phyloP scores from a whole-genome alignment of 164 flowering plant species.

The Magnolia sinica region DNA sequence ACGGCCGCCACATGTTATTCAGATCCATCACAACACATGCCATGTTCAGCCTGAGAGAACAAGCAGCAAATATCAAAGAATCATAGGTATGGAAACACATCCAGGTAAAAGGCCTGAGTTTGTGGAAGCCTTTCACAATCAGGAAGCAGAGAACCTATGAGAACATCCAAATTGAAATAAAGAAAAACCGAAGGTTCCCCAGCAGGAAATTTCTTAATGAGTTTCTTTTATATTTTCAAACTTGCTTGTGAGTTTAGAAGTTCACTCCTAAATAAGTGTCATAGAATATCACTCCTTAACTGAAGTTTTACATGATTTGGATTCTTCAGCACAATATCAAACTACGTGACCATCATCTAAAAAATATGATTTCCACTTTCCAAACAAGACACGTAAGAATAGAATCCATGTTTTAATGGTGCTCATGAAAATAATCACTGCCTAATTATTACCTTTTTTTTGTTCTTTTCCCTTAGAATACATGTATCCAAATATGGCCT shows the following conservation, averaged over 20 bases:
- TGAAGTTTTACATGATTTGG: too few relatives aligned
- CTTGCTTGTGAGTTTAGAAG: not conserved
- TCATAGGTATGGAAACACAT: slow-evolving; percentile 6
- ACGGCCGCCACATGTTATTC: slow-evolving; percentile 47
- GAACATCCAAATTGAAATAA: not conserved
- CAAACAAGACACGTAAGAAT: too few relatives aligned
- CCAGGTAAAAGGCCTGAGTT: not conserved
- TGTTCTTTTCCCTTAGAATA: too few relatives aligned
- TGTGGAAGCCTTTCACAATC: slow-evolving; percentile 3
- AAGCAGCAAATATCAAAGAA: slow-evolving; percentile 17
- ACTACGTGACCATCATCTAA: too few relatives aligned
- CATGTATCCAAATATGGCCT: too few relatives aligned
- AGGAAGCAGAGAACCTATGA: slow-evolving; percentile 5
- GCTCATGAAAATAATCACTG: too few relatives aligned
- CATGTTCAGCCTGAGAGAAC: slow-evolving; percentile 20
- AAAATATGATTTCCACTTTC: too few relatives aligned
- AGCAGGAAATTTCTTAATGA: not conserved
- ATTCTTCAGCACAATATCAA: too few relatives aligned
- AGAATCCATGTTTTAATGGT: too few relatives aligned
- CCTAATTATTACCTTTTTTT: too few relatives aligned
- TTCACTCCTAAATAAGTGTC: not conserved
- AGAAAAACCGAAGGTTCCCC: not conserved
- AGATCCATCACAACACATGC: slow-evolving; percentile 24
- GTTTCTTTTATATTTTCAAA: not conserved
- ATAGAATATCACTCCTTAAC: not conserved